phyloP scores from a whole-genome alignment of 106 monocot genomes.

The Triglochin maritima region DNA sequence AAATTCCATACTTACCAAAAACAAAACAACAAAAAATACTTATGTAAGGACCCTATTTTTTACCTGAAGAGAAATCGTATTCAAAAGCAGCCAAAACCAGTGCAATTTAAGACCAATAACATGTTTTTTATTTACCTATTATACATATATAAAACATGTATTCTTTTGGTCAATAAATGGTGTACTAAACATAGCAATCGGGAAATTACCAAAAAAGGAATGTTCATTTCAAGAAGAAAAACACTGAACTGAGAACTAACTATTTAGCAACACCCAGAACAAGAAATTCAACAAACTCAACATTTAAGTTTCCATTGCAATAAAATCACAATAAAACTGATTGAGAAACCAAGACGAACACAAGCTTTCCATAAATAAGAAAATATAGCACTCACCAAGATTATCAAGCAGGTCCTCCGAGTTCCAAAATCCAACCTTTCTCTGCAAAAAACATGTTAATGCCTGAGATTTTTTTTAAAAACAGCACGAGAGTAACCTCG shows the following conservation, averaged over 20 bases:
- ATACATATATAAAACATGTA: too few species aligned
- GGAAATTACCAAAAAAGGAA: not conserved
- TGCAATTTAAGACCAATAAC: too few species aligned
- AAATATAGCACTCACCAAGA: not conserved
- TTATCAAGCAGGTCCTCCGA: not conserved
- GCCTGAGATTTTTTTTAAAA: slow-evolving; percentile 66
- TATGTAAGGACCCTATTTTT: too few species aligned
- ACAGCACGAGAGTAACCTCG: slow-evolving; percentile 75
- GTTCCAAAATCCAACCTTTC: not conserved
- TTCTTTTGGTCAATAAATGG: too few species aligned
- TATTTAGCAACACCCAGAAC: not conserved
- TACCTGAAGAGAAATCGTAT: too few species aligned
- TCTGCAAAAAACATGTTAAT: slow-evolving; percentile 39
- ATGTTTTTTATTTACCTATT: too few species aligned
- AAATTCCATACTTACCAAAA: too few species aligned
- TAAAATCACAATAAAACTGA: not conserved
- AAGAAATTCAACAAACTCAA: not conserved
- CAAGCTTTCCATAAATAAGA: not conserved
- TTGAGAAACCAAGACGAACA: not conserved
- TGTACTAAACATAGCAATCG: too few species aligned
- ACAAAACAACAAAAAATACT: too few species aligned
- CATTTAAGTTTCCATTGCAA: not conserved
- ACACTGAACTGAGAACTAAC: not conserved
- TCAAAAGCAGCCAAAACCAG: too few species aligned
- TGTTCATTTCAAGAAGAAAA: not conserved